Base-by-base conservation (phyloP, 2,329 filamentous ascomycete genomes). In the Monilinia fructigena region DNA sequence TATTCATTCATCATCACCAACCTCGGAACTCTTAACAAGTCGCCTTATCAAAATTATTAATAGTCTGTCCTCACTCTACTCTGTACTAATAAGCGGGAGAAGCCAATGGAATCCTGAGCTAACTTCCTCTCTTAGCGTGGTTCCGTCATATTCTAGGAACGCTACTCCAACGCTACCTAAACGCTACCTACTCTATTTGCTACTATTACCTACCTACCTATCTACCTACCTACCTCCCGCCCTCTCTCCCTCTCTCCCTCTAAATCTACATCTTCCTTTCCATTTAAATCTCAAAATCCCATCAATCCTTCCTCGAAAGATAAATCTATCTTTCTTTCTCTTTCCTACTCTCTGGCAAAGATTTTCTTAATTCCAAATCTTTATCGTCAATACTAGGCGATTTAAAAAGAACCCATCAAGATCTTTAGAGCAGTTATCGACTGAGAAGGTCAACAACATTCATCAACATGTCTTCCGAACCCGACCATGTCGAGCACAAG, bases 391-490 rank as follows among this genome's bases (percentile, higher is more conserved):
- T 18, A 11, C 20, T 38, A 47, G 59, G 47, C 59, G 59, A 65
- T 52, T 38, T 48, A 38, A 26, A n/a, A 26, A 48, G n/a, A 23
- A 59, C 20, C 5, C 48, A 53, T 59, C 31, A n/a, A 42, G 6
- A 45, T 11, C 35, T 31, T 28, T 35, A 23, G 38, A 65, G 20
- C 23, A 35, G 55, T 65, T 61, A 60, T 16, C 48, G 50, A 65
- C 56, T 40, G 47, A 53, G 20, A 54, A 65, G 55, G 23, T 53
- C 48, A 65, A 53, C 48, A 65, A 53, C 16, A 42, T 53, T 59
- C 85, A 90, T 80, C 72, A 90, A 80, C 72, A 93, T 93, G 90
- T 87, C 89, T 79, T 79, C 86, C 72, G 86, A 90, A 77, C 86
- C 87, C 69, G 83, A 85, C 74, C 80, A 85, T 73, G 76, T 74